These are phyloP conservation scores for Neurospora sp. DNA, from an alignment of 495 filamentous ascomycete species.

Conservation along the genomic window DNA sequence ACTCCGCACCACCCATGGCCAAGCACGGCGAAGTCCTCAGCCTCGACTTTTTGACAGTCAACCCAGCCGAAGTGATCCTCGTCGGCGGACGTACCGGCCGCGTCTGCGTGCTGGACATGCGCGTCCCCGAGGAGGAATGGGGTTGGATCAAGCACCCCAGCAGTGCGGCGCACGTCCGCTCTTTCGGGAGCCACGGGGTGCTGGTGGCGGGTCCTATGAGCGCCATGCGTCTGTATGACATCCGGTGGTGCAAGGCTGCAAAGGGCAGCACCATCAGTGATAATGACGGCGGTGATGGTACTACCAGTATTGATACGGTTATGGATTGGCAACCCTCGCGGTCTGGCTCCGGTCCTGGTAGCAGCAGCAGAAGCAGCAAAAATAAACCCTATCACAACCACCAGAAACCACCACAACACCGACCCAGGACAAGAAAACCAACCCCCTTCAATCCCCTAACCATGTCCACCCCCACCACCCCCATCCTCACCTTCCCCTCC, in stretches of 20 bases:
- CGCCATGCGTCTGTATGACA: constrained; percentile 30
- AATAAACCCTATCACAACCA: neutral
- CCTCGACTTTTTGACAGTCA: constrained; percentile 18
- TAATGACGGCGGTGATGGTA: neutral
- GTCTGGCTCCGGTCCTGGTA: constrained; percentile 2
- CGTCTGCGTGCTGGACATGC: constrained; percentile 24
- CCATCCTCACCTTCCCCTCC: constrained; percentile 25
- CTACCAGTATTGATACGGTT: neutral
- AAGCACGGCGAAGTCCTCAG: constrained; percentile 13
- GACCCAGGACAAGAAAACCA: neutral
- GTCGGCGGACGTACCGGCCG: constrained; percentile 28
- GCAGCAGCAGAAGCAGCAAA: neutral
- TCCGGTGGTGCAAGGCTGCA: constrained; percentile 11
- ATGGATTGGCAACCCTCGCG: neutral
- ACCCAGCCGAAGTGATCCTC: constrained; percentile 18
- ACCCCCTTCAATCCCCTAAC: neutral
- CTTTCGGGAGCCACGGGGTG: constrained; percentile 21
- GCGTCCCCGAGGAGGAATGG: constrained; percentile 13
- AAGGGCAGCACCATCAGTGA: neutral
- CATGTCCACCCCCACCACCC: constrained; percentile 2
- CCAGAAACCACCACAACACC: neutral
- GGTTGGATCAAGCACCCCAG: constrained; percentile 15
- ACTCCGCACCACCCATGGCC: neutral
- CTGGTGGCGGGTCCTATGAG: constrained; percentile 27
- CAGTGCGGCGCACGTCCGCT: constrained; percentile 23